Percentiles rank a stretch among this genome's conserved stretches.
Conservation (phyloP, 106 monocot species). For the Acorus gramineus region DNA sequence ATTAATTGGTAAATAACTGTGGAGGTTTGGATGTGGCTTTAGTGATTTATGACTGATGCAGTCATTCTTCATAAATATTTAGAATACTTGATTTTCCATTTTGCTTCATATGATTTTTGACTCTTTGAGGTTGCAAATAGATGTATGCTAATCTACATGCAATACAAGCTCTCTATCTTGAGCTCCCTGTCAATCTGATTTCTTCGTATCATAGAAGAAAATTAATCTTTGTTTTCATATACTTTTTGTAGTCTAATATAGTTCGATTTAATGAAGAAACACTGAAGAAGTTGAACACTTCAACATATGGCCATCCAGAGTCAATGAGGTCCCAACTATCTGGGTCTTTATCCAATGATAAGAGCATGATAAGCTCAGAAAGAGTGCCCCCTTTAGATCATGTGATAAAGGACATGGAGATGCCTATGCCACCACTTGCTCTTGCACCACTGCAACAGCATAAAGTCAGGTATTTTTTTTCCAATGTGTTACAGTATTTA, state of each 20-base stretch:
- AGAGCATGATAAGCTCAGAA: conserved; percentile 11
- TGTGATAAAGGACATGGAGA: conserved; percentile 44
- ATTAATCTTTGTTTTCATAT: background rate
- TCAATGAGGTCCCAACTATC: conserved; percentile 20
- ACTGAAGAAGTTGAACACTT: conserved; percentile 39
- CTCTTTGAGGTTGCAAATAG: too few relatives aligned
- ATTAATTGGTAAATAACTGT: too few relatives aligned
- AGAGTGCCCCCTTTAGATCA: conserved; percentile 11
- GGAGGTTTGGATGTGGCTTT: too few relatives aligned
- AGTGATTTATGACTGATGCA: too few relatives aligned
- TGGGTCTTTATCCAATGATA: conserved; percentile 14
- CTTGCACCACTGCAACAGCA: conserved; percentile 51
- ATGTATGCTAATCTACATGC: too few relatives aligned
- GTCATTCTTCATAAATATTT: too few relatives aligned
- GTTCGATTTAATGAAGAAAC: conserved; percentile 59
- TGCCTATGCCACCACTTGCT: conserved; percentile 81
- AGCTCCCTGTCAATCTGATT: background rate
- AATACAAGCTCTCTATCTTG: background rate
- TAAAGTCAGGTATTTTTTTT: conserved; percentile 50
- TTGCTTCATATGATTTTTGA: too few relatives aligned
- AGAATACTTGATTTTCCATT: too few relatives aligned
- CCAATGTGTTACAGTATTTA: background rate
- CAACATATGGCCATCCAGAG: conserved; percentile 20
- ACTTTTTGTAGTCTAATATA: conserved; percentile 57
- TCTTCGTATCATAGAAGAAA: background rate